Evolutionary conservation across 2,329 filamentous ascomycete genomes (phyloP).

Genomic region (Periconia digitata): DNA sequence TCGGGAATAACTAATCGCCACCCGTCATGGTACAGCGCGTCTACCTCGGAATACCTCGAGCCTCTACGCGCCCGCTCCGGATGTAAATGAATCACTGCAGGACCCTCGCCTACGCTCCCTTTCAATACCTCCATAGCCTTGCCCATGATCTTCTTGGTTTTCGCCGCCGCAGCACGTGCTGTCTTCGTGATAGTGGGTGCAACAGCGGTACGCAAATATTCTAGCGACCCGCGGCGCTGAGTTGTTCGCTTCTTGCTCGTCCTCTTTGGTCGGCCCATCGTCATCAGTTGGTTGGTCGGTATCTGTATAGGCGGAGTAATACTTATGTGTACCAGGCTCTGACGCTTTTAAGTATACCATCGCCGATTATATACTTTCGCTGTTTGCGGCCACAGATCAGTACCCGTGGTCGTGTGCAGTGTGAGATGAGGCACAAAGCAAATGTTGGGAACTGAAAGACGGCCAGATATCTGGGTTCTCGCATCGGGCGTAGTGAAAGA

Average conservation of each 20-base stretch:
- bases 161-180: conserved; percentile 1
- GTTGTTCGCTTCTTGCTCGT: background rate
- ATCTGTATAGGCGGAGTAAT: too few species aligned
- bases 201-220: background rate
- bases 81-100: conserved; percentile 1
- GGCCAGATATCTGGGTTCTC: too few species aligned
- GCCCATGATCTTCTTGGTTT: conserved; percentile 1
- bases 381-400: too few species aligned
- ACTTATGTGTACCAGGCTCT: too few species aligned
- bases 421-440: too few species aligned
- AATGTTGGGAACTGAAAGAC: too few species aligned
- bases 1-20: background rate
- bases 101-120: background rate
- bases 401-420: too few species aligned
- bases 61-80: background rate
- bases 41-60: conserved; percentile 6
- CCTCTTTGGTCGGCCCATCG: too few species aligned
- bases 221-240: conserved; percentile 1
- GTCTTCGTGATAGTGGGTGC: conserved; percentile 1
- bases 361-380: too few species aligned
- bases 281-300: too few species aligned
- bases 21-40: conserved; percentile 3
- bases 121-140: background rate
- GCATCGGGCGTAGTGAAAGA: too few species aligned
- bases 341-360: too few species aligned